Percentiles rank a stretch among this genome's conserved stretches.
Evolutionary conservation across 164 flowering plant genomes (phyloP).

Genomic region (Sedum album): DNA sequence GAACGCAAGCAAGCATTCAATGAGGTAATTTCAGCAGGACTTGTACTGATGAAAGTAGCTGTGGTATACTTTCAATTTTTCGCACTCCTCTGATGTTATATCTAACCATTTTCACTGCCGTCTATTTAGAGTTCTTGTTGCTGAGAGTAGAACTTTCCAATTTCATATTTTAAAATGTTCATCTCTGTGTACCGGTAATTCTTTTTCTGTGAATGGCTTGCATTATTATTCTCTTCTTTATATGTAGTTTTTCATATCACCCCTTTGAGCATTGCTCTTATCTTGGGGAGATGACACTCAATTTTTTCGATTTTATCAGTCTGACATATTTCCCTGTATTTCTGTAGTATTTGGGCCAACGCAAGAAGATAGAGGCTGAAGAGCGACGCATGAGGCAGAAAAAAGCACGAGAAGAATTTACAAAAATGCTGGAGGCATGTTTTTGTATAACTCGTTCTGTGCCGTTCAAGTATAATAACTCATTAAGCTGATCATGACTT

Average conservation of each 20-base stretch:
- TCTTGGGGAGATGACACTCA: not conserved
- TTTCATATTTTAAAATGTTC: not conserved
- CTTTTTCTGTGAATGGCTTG: not conserved
- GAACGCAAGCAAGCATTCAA: conserved; percentile 98
- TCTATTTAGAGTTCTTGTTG: not conserved
- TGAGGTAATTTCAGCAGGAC: conserved; percentile 44
- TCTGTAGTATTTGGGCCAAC: conserved; percentile 71
- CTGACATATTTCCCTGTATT: conserved; percentile 8
- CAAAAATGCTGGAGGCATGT: conserved; percentile 32
- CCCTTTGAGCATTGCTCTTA: not conserved
- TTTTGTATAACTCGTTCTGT: not conserved
- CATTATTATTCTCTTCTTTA: not conserved
- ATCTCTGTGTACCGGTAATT: not conserved
- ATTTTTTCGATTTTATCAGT: not conserved
- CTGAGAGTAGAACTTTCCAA: not conserved
- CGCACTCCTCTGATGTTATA: not conserved
- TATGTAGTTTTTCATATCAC: not conserved
- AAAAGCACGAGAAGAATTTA: conserved; percentile 85
- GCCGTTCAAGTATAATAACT: not conserved
- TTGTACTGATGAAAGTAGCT: not conserved
- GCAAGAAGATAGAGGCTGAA: conserved; percentile 83
- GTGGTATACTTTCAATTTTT: not conserved
- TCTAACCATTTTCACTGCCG: not conserved
- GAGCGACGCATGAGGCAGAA: conserved; percentile 77
- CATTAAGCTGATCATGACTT: conserved; percentile 6